These are phyloP conservation scores for Lojkania enalia DNA, from an alignment of 2,329 filamentous ascomycete species.

Conservation along the genomic window DNA sequence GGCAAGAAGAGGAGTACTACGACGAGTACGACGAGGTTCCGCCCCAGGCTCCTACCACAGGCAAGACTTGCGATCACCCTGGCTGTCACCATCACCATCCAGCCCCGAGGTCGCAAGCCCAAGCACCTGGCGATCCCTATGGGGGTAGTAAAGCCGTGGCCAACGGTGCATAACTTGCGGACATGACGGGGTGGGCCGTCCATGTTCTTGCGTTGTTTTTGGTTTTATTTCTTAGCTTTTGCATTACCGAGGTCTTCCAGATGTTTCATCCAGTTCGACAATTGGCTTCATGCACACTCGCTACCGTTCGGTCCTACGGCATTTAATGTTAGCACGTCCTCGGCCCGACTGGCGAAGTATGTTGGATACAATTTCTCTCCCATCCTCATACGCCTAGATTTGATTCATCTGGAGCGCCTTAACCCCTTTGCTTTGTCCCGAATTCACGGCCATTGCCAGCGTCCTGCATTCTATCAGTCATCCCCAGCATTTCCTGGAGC, in stretches of 20 bases:
- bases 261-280: background rate
- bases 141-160: slow-evolving; percentile 23
- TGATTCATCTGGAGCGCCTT: slow-evolving; percentile 1
- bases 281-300: background rate
- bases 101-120: slow-evolving; percentile 24
- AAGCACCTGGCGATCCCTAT: slow-evolving; percentile 31
- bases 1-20: slow-evolving; percentile 42
- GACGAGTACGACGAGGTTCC: slow-evolving; percentile 40
- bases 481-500: slow-evolving; percentile 15
- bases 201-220: slow-evolving; percentile 40
- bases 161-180: slow-evolving; percentile 38
- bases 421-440: slow-evolving; percentile 1
- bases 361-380: background rate
- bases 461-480: slow-evolving; percentile 11
- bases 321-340: background rate
- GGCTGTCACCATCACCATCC: slow-evolving; percentile 37
- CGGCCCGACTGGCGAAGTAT: background rate
- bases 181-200: slow-evolving; percentile 47
- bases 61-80: slow-evolving; percentile 33
- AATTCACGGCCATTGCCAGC: background rate
- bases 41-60: slow-evolving; percentile 18
- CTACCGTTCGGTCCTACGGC: background rate
- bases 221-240: slow-evolving; percentile 32
- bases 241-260: slow-evolving; percentile 25
- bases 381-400: background rate